Conservation (phyloP, 768 basidiomycete genomes). For the Agaricus subrufescens region DNA sequence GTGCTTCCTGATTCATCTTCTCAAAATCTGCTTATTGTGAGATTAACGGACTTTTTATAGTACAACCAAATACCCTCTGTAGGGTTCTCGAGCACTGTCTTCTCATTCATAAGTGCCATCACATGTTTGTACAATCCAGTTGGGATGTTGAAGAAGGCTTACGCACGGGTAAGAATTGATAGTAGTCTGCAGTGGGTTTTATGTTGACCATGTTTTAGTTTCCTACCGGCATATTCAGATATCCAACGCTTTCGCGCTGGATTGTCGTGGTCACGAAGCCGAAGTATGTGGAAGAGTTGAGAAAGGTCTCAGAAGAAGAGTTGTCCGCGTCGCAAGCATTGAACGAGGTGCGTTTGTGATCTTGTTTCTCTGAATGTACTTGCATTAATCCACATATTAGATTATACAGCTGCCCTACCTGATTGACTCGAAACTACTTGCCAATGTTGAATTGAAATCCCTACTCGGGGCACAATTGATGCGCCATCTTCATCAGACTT, state of each 20-base stretch:
- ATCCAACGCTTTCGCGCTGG: constrained; percentile 26
- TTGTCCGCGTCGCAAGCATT: constrained; percentile 28
- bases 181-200: neutral
- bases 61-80: constrained; percentile 2
- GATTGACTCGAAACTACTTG: neutral
- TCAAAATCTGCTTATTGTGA: no score
- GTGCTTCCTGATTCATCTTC: no score
- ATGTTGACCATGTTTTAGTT: constrained; percentile 11
- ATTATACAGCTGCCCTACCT: neutral
- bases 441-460: constrained; percentile 1
- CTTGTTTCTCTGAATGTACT: no score
- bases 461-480: constrained; percentile 6
- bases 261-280: constrained; percentile 29
- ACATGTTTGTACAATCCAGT: neutral
- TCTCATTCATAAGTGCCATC: constrained; percentile 1
- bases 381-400: neutral
- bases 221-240: constrained; percentile 19
- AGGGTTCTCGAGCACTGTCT: constrained; percentile 3
- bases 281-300: constrained; percentile 32
- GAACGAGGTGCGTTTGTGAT: constrained; percentile 24
- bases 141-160: neutral
- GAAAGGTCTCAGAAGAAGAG: constrained; percentile 30
- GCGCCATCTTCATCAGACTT: neutral
- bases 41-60: neutral
- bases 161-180: neutral